A percentile compares a stretch with the other conserved stretches of the same genome.
Conservation (phyloP, 257 asterid genomes). For the Oldenlandia corymbosa region DNA sequence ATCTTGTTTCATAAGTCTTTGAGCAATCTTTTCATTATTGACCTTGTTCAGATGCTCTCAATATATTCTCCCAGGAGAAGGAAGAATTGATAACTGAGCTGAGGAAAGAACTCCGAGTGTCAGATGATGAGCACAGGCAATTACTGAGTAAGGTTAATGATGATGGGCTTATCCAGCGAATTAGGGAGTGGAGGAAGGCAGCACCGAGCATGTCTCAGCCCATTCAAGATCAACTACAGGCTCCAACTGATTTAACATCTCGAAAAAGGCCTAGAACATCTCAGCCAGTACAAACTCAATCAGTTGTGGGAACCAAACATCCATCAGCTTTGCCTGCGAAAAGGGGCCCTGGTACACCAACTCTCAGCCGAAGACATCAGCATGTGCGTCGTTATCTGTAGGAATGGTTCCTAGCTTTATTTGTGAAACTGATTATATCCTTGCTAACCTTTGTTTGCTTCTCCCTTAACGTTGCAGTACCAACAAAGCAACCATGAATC, state of each 20-base stretch:
- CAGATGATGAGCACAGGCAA: conserved; percentile 95
- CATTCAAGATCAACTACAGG: conserved; percentile 54
- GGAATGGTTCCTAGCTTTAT: background rate
- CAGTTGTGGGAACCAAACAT: conserved; percentile 39
- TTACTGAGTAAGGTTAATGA: conserved; percentile 76
- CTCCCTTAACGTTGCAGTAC: conserved; percentile 49
- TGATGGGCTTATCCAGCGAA: conserved; percentile 75
- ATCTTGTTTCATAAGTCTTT: background rate
- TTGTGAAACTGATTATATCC: background rate
- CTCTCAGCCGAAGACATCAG: conserved; percentile 50
- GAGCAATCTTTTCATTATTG: background rate
- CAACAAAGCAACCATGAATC: conserved; percentile 47
- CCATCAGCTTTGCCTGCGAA: conserved; percentile 40
- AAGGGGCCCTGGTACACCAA: conserved; percentile 52
- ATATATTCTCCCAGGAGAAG: conserved; percentile 63
- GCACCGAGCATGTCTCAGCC: conserved; percentile 39
- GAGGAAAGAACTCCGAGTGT: conserved; percentile 91
- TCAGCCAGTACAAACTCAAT: conserved; percentile 44
- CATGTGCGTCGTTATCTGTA: conserved; percentile 21
- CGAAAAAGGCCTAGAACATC: conserved; percentile 72
- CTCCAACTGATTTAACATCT: conserved; percentile 67
- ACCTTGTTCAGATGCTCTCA: conserved; percentile 9
- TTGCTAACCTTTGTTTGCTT: conserved; percentile 12
- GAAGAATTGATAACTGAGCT: conserved; percentile 94
- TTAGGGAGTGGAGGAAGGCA: conserved; percentile 96